These are phyloP conservation scores for Dipodascus geniculatus DNA, from an alignment of 805 yeast genomes.

Conservation along the genomic window DNA sequence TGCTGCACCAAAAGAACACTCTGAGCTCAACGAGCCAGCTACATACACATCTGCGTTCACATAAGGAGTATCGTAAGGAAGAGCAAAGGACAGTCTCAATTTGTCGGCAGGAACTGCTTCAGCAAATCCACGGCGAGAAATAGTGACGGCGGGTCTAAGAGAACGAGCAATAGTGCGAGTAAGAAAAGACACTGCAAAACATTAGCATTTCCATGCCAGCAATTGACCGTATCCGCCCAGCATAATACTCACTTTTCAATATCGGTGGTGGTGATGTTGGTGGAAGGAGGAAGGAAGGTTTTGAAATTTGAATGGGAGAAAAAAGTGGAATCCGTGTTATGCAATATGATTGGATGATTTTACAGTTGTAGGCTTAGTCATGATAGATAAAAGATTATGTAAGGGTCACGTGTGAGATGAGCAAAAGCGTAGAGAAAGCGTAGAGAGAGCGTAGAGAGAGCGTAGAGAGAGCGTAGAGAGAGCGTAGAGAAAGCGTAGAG, in stretches of 20 bases:
- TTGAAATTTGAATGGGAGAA: not conserved
- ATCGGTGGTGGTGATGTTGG: not conserved
- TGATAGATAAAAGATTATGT: too few species aligned
- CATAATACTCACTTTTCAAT: not conserved
- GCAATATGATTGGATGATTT: not conserved
- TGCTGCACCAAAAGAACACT: not conserved
- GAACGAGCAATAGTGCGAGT: constrained; percentile 12
- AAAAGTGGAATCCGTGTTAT: not conserved
- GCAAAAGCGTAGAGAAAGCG: too few species aligned
- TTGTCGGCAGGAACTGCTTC: constrained; percentile 65
- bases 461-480: too few species aligned
- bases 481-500: too few species aligned
- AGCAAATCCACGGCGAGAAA: constrained; percentile 65
- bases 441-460: too few species aligned
- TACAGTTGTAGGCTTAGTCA: not conserved
- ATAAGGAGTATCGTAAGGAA: constrained; percentile 58
- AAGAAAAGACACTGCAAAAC: constrained; percentile 8
- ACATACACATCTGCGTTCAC: constrained; percentile 25
- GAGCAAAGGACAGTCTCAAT: constrained; percentile 77
- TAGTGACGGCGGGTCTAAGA: constrained; percentile 7
- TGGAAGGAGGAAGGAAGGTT: not conserved
- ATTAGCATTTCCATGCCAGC: not conserved
- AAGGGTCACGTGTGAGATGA: not conserved
- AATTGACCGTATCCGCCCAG: not conserved
- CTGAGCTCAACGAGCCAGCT: constrained; percentile 1